A percentile compares a stretch with the other conserved stretches of the same genome.
These are phyloP conservation scores for Camelina sativa DNA, from an alignment of 345 rosid species.

Conservation along the genomic window DNA sequence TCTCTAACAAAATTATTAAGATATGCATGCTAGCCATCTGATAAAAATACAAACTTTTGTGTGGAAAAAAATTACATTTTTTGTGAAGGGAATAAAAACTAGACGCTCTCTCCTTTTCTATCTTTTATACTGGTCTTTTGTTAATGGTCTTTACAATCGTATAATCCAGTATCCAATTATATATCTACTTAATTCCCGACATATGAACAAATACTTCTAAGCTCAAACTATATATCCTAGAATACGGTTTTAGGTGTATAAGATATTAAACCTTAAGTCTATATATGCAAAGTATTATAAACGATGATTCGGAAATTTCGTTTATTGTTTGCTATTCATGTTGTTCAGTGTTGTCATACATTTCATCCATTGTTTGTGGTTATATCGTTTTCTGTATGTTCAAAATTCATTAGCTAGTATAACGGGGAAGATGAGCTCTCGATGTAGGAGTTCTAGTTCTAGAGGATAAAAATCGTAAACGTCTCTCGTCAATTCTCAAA, in stretches of 20 bases:
- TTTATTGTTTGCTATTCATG: not conserved
- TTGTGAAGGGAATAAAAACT: too few relatives aligned
- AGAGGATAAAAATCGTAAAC: conserved; percentile 13
- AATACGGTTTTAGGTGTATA: not conserved
- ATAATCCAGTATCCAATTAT: not conserved
- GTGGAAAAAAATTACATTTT: not conserved
- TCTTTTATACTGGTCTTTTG: not conserved
- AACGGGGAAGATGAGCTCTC: not conserved
- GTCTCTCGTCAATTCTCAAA: conserved; percentile 7
- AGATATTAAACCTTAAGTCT: not conserved
- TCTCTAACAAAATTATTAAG: not conserved
- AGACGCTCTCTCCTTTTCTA: not conserved
- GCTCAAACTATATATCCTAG: not conserved
- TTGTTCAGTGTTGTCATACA: too few relatives aligned
- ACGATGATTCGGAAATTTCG: not conserved
- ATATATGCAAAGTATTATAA: not conserved
- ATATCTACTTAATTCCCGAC: not conserved
- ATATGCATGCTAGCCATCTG: conserved; percentile 29
- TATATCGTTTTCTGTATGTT: too few relatives aligned
- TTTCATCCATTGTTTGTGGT: too few relatives aligned
- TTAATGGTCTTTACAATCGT: not conserved
- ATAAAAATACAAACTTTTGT: not conserved
- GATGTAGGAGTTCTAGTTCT: not conserved
- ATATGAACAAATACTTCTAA: not conserved
- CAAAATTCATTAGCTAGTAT: not conserved